Evolutionary conservation across 495 filamentous ascomycete genomes (phyloP).

Genomic region (Penicillium nucicola): DNA sequence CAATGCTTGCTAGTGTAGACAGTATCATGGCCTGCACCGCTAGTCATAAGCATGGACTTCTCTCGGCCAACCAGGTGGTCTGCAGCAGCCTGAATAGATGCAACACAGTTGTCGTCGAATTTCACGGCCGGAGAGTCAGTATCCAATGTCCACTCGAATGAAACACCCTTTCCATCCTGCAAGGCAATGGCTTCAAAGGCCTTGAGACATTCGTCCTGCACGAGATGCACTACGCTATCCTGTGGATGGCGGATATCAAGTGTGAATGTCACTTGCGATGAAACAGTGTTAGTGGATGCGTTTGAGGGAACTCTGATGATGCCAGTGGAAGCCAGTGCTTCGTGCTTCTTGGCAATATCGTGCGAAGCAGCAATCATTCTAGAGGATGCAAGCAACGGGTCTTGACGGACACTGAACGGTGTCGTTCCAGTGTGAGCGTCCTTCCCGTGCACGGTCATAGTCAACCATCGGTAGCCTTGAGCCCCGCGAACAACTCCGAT

Average conservation of each 20-base stretch:
- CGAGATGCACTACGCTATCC: slow-evolving; percentile 50
- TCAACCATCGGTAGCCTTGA: slow-evolving; percentile 61
- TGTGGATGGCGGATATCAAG: slow-evolving; percentile 64
- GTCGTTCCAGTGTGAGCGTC: slow-evolving; percentile 77
- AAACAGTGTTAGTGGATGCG: slow-evolving; percentile 69
- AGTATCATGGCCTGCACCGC: slow-evolving; percentile 59
- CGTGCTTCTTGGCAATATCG: slow-evolving; percentile 48
- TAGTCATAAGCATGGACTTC: slow-evolving; percentile 42
- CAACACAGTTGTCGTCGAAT: slow-evolving; percentile 63
- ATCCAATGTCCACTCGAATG: slow-evolving; percentile 50
- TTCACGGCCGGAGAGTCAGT: slow-evolving; percentile 58
- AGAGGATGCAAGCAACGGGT: slow-evolving; percentile 61
- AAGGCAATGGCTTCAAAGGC: slow-evolving; percentile 50
- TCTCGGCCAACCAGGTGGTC: slow-evolving; percentile 39
- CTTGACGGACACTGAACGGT: slow-evolving; percentile 46
- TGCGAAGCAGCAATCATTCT: slow-evolving; percentile 65
- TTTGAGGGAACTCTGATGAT: slow-evolving; percentile 56
- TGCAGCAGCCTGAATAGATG: slow-evolving; percentile 55
- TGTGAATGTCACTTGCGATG: slow-evolving; percentile 61
- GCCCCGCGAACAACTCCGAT: slow-evolving; percentile 68
- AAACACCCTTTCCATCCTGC: slow-evolving; percentile 46
- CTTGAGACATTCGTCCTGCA: slow-evolving; percentile 44
- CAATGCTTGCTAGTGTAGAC: slow-evolving; percentile 53
- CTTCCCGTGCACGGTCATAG: slow-evolving; percentile 54
- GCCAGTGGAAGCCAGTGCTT: slow-evolving; percentile 62